Percentiles rank a stretch among this genome's conserved stretches.
Evolutionary conservation across 306 rosid genomes (phyloP).

Genomic region (Vigna hirtella): DNA sequence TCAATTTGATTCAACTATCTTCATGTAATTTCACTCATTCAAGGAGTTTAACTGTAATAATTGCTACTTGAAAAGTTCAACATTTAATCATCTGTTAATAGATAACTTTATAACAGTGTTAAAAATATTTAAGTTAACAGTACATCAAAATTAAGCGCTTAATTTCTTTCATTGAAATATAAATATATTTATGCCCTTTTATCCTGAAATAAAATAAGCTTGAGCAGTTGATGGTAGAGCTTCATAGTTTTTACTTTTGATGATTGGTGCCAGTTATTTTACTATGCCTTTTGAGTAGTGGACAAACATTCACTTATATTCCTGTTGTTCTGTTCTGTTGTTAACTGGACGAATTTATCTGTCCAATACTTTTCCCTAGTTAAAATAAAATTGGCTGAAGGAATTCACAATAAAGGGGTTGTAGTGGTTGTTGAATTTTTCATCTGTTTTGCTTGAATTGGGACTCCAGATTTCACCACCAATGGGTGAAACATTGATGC

Average conservation of each 20-base stretch:
- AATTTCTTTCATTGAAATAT: not conserved
- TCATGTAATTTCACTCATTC: constrained; percentile 1
- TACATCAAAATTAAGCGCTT: not conserved
- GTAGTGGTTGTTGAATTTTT: constrained; percentile 14
- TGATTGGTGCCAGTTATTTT: constrained; percentile 15
- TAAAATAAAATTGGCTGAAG: not conserved
- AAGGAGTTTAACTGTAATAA: constrained; percentile 10
- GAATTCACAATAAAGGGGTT: not conserved
- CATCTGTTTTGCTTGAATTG: constrained; percentile 31
- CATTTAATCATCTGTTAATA: not conserved
- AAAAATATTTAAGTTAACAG: not conserved
- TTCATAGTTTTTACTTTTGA: constrained; percentile 11
- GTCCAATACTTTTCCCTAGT: not conserved
- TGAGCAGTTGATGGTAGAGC: not conserved
- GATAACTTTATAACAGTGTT: not conserved
- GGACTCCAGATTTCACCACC: constrained; percentile 31
- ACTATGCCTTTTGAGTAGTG: not conserved
- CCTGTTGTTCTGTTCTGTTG: constrained; percentile 15
- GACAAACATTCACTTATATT: constrained; percentile 22
- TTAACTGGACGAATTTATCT: constrained; percentile 30
- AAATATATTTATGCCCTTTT: constrained; percentile 8
- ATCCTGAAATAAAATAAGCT: not conserved
- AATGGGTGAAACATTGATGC: constrained; percentile 12
- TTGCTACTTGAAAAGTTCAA: not conserved
- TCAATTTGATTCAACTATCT: not conserved